These are phyloP conservation scores for Proliferodiscus dingleyae DNA, from an alignment of 2,329 filamentous ascomycete species.

Conservation along the genomic window DNA sequence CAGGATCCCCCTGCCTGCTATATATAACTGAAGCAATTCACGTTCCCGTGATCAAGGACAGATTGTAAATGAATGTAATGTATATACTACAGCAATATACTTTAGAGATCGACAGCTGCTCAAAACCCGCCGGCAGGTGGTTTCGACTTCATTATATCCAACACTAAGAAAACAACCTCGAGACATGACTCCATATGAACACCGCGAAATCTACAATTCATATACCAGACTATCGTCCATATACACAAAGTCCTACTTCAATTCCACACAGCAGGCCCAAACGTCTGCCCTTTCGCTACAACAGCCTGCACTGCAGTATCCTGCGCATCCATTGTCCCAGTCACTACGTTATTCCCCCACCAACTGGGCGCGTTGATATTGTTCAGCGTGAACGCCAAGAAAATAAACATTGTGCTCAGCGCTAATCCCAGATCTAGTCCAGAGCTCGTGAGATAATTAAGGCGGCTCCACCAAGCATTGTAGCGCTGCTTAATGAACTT, in stretches of 20 bases:
- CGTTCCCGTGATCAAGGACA: too few relatives aligned
- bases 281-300: constrained; percentile 14
- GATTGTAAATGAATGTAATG: too few relatives aligned
- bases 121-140: too few relatives aligned
- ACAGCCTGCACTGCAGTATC: constrained; percentile 16
- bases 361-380: constrained; percentile 46
- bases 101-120: too few relatives aligned
- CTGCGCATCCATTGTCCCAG: constrained; percentile 18
- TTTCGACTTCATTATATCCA: too few relatives aligned
- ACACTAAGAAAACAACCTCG: too few relatives aligned
- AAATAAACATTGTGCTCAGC: constrained; percentile 64
- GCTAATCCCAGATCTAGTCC: constrained; percentile 66
- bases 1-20: too few relatives aligned
- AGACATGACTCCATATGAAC: background rate
- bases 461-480: constrained; percentile 70
- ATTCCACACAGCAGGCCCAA: constrained; percentile 14
- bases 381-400: constrained; percentile 55
- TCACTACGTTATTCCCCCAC: constrained; percentile 52
- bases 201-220: background rate
- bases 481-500: constrained; percentile 60
- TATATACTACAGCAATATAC: too few relatives aligned
- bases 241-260: background rate
- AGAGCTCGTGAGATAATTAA: constrained; percentile 71
- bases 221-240: too few relatives aligned
- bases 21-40: too few relatives aligned